Base-by-base conservation (phyloP, 305 asterid genomes). In the Petunia hybrid region DNA sequence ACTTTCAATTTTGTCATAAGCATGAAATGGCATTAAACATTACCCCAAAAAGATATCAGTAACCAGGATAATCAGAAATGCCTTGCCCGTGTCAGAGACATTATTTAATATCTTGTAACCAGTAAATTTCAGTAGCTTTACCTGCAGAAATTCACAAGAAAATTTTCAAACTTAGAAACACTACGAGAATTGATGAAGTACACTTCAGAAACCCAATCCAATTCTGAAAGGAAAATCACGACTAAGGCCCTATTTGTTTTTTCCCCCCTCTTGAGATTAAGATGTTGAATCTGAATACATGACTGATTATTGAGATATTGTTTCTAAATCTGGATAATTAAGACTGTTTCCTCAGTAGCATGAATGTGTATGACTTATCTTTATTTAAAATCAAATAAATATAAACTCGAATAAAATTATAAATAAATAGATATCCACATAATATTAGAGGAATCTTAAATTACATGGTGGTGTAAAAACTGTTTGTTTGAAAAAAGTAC, bases 11-110 rank as follows among this genome's bases (percentile, higher is more conserved):
- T 8, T 2, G 4, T 60, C 42, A 79, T 51, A 66, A 36, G 64
- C 51, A 80, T 65, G 66, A 67, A 55, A 80, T 60, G 57, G 60
- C 68, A 42, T 56, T 77, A 70, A 61, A 48, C 36, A 12, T 84
- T 94, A 93, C 98, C 98, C 98, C 84, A 94, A 88, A 85, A 94
- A 92, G 79, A 93, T 96, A 89, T 96, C 99, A 0, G 98, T 90
- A 84, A 90, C 53, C 81, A 96, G 98, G 66, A 96, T 94, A 45
- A 96, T 92, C 41, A 91, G 85, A 83, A 96, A 92, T 13, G 99
- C 99, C 91, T 96, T 96, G 84, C 98, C 98, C 0, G 97, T 88
- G 88, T 96, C 98, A n/a, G 98, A 87, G 65, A 92, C 66, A 82
- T 93, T 96, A 80, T 93, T 96, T 84, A 97, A 59, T 82, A 94